These are phyloP conservation scores for Rostrohypoxylon terebratum DNA, from an alignment of 495 filamentous ascomycete genomes.

Conservation along the genomic window DNA sequence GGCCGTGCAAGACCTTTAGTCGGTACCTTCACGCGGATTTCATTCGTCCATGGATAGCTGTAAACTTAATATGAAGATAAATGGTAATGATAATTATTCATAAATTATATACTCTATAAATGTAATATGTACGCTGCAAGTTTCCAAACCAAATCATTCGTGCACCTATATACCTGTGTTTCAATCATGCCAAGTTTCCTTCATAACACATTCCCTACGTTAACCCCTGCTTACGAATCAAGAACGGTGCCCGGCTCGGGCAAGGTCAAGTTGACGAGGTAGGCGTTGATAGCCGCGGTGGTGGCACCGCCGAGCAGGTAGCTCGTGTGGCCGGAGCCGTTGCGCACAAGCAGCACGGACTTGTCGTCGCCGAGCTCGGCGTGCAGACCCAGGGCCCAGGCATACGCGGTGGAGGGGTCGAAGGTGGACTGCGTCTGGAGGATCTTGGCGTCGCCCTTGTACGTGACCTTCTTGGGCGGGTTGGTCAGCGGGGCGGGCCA, in stretches of 20 bases:
- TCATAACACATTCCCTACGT: not conserved
- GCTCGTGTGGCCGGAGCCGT: slow-evolving; percentile 55
- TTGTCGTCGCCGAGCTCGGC: slow-evolving; percentile 46
- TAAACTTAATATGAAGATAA: not conserved
- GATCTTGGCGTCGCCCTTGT: slow-evolving; percentile 35
- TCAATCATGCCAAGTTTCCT: not conserved
- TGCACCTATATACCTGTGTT: not conserved
- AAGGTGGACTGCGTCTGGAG: slow-evolving; percentile 53
- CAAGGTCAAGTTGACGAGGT: slow-evolving; percentile 44
- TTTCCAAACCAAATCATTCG: not conserved
- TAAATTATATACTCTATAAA: not conserved
- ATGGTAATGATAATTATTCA: not conserved
- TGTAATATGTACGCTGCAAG: slow-evolving; percentile 8
- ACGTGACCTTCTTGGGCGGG: slow-evolving; percentile 43
- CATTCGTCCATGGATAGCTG: too few species aligned
- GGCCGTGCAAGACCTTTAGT: too few species aligned
- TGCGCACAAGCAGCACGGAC: slow-evolving; percentile 52
- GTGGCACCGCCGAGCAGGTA: slow-evolving; percentile 43
- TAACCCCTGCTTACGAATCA: slow-evolving; percentile 8
- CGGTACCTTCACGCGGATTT: not conserved
- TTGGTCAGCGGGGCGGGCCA: slow-evolving; percentile 55
- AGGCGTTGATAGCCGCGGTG: slow-evolving; percentile 34
- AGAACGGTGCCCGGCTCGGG: slow-evolving; percentile 44
- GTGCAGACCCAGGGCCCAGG: slow-evolving; percentile 52
- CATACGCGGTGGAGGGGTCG: slow-evolving; percentile 53